Conservation (phyloP, 2,329 filamentous ascomycete genomes). For the Neocatenulostroma microsporum region DNA sequence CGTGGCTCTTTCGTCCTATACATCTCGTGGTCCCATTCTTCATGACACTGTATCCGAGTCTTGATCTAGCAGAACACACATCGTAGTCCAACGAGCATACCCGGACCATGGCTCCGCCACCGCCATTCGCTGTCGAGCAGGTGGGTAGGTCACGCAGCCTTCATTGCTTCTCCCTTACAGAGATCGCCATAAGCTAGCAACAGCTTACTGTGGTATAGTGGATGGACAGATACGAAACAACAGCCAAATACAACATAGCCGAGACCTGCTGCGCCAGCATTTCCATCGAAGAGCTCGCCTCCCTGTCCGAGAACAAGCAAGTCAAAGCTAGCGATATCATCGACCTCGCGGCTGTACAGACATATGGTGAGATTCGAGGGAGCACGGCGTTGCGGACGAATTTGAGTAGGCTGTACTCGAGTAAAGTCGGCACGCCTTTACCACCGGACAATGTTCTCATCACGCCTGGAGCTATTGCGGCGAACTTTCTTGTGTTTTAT, state of each 20-base stretch:
- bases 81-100: too few species aligned
- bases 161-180: not conserved
- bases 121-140: slow-evolving; percentile 63
- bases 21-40: too few species aligned
- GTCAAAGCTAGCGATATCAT: slow-evolving; percentile 36
- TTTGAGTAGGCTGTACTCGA: slow-evolving; percentile 58
- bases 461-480: slow-evolving; percentile 71
- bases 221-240: slow-evolving; percentile 49
- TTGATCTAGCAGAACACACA: too few species aligned
- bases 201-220: slow-evolving; percentile 33
- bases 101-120: slow-evolving; percentile 21
- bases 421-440: slow-evolving; percentile 42
- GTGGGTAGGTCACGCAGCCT: slow-evolving; percentile 31
- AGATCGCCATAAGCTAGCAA: too few species aligned
- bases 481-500: slow-evolving; percentile 77
- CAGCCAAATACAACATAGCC: slow-evolving; percentile 59
- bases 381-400: slow-evolving; percentile 56
- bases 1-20: too few species aligned
- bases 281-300: slow-evolving; percentile 59
- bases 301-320: slow-evolving; percentile 50
- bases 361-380: slow-evolving; percentile 66
- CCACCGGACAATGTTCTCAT: slow-evolving; percentile 61
- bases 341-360: slow-evolving; percentile 52
- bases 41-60: too few species aligned
- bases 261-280: slow-evolving; percentile 73